phyloP scores from a whole-genome alignment of 2,329 filamentous ascomycete species.

The Hyphodiscus sp. region DNA sequence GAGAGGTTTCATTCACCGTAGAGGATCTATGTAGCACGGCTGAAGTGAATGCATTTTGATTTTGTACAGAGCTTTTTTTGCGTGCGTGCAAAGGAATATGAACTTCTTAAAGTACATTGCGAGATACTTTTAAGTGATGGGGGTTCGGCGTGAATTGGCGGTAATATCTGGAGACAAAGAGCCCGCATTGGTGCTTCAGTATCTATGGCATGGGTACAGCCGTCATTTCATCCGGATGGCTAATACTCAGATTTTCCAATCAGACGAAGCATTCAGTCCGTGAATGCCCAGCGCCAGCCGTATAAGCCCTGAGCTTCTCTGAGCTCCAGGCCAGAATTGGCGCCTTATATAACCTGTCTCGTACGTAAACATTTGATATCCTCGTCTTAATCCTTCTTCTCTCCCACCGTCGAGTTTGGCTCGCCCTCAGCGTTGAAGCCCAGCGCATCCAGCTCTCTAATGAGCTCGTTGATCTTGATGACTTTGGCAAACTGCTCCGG shows the following conservation, averaged over 20 bases:
- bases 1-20: too few species aligned
- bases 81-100: too few species aligned
- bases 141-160: too few species aligned
- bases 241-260: neutral
- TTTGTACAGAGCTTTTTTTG: too few species aligned
- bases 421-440: slow-evolving; percentile 80
- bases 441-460: slow-evolving; percentile 77
- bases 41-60: too few species aligned
- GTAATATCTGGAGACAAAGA: too few species aligned
- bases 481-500: slow-evolving; percentile 97
- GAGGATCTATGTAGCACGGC: too few species aligned
- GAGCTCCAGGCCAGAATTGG: neutral
- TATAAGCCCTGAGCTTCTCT: neutral
- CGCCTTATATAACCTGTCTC: neutral
- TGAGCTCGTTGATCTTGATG: slow-evolving; percentile 91
- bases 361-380: neutral
- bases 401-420: slow-evolving; percentile 35
- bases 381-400: slow-evolving; percentile 5
- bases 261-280: neutral
- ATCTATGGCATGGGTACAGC: too few species aligned
- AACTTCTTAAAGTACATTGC: too few species aligned
- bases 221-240: too few species aligned
- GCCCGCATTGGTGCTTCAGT: too few species aligned
- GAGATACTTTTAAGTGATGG: too few species aligned
- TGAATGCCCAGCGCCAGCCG: neutral